Evolutionary conservation across 2,329 filamentous ascomycete genomes (phyloP).

Genomic region (Alternaria consortialis): DNA sequence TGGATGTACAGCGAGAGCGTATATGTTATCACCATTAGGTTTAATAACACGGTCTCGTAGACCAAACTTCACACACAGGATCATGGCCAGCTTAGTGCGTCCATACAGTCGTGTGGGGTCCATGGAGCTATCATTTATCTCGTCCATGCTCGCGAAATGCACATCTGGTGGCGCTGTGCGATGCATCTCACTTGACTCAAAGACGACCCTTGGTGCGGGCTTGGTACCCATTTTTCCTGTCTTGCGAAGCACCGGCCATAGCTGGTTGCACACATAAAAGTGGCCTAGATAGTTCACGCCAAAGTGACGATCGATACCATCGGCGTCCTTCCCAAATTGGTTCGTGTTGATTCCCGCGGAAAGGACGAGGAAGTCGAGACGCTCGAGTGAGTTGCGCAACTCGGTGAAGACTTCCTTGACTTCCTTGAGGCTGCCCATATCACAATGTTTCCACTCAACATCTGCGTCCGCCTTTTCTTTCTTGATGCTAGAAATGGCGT

Average conservation of each 20-base stretch:
- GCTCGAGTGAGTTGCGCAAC: not conserved
- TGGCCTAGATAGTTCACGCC: not conserved
- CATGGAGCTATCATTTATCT: slow-evolving; percentile 54
- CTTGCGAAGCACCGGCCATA: not conserved
- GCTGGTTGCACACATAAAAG: not conserved
- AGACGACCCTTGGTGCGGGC: slow-evolving; percentile 53
- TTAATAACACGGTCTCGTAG: slow-evolving; percentile 55
- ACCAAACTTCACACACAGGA: slow-evolving; percentile 56
- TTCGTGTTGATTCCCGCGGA: not conserved
- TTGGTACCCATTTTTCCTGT: slow-evolving; percentile 17
- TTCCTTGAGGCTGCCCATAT: slow-evolving; percentile 1
- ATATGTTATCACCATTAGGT: slow-evolving; percentile 54
- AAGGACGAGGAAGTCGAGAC: not conserved
- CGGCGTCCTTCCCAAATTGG: not conserved
- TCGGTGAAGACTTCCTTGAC: not conserved
- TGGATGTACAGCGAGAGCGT: slow-evolving; percentile 55
- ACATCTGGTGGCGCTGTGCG: slow-evolving; percentile 46
- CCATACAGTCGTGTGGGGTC: slow-evolving; percentile 53
- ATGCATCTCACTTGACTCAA: slow-evolving; percentile 56
- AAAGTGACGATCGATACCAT: not conserved
- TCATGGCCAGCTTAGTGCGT: slow-evolving; percentile 56
- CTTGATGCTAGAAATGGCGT: not conserved
- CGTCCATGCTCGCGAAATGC: slow-evolving; percentile 53
- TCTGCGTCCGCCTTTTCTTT: not conserved
- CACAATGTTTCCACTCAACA: slow-evolving; percentile 1